phyloP scores from a whole-genome alignment of 352 stramenopile genomes.

The Phytophthora rubi region DNA sequence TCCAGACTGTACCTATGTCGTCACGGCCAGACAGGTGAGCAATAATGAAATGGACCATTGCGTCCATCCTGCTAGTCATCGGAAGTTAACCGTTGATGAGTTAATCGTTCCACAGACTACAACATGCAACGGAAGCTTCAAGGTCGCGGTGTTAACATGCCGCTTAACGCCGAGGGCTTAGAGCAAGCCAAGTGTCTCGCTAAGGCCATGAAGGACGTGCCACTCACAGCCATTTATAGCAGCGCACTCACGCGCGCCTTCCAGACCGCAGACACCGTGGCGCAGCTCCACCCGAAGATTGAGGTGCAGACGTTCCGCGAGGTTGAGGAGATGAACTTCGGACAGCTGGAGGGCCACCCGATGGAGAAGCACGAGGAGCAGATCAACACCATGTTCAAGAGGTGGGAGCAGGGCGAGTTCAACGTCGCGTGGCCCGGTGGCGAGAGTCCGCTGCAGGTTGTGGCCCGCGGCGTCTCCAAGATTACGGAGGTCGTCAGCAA shows the following conservation, averaged over 20 bases:
- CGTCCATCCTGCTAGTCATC: background rate
- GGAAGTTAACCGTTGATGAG: constrained; percentile 1
- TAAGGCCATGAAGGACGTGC: constrained; percentile 69
- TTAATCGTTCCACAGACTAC: constrained; percentile 48
- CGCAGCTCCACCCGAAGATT: constrained; percentile 60
- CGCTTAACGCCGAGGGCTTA: constrained; percentile 65
- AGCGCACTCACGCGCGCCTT: constrained; percentile 58
- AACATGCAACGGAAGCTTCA: constrained; percentile 80
- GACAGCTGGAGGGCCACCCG: constrained; percentile 68
- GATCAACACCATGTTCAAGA: constrained; percentile 65
- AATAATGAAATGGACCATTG: background rate
- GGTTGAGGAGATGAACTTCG: constrained; percentile 89
- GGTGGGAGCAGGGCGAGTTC: constrained; percentile 68
- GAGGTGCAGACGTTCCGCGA: constrained; percentile 66
- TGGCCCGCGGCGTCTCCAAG: constrained; percentile 62
- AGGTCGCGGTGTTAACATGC: constrained; percentile 77
- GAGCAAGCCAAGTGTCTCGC: constrained; percentile 68
- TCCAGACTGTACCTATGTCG: constrained; percentile 79
- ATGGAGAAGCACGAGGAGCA: constrained; percentile 58
- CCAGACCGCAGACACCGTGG: constrained; percentile 61
- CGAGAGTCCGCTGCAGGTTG: constrained; percentile 75
- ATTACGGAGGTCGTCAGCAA: constrained; percentile 64
- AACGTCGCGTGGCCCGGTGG: constrained; percentile 60
- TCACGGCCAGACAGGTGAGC: constrained; percentile 70
- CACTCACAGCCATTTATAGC: constrained; percentile 73